These are phyloP conservation scores for Verticillium nonalfalfae DNA, from an alignment of 2,329 filamentous ascomycete species.

Conservation along the genomic window DNA sequence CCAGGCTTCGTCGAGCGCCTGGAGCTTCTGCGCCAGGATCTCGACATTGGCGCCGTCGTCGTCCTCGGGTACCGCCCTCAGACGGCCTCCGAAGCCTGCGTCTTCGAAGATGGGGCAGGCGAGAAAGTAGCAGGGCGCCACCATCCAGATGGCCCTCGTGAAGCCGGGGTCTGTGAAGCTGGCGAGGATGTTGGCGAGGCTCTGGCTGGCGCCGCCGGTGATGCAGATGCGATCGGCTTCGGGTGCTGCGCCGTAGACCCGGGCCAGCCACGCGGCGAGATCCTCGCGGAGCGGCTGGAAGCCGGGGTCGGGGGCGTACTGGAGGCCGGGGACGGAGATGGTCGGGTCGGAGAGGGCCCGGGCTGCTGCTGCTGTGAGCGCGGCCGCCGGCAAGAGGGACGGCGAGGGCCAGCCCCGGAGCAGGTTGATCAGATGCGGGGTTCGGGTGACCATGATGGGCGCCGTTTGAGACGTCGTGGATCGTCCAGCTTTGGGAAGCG, in stretches of 20 bases:
- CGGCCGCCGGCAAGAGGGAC: conserved; percentile 55
- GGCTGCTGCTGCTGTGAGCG: conserved; percentile 55
- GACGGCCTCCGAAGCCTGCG: conserved; percentile 60
- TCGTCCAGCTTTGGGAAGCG: not conserved
- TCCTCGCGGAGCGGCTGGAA: conserved; percentile 62
- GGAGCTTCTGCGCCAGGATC: conserved; percentile 45
- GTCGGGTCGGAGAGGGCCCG: conserved; percentile 53
- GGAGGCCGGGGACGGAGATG: conserved; percentile 57
- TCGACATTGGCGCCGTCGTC: conserved; percentile 68
- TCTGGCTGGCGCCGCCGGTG: conserved; percentile 81
- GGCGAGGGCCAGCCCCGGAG: conserved; percentile 62
- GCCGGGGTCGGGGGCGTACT: conserved; percentile 75
- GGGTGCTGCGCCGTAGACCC: conserved; percentile 44
- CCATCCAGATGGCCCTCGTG: conserved; percentile 72
- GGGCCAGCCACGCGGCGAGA: conserved; percentile 64
- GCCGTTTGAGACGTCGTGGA: not conserved
- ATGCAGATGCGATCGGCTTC: conserved; percentile 64
- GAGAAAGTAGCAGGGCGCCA: conserved; percentile 79
- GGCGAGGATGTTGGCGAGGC: conserved; percentile 68
- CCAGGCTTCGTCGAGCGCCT: conserved; percentile 13
- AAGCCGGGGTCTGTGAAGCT: conserved; percentile 74
- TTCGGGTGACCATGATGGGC: not conserved
- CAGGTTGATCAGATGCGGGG: conserved; percentile 49
- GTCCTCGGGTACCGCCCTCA: conserved; percentile 71
- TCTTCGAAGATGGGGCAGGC: conserved; percentile 82